Conservation (phyloP, 495 filamentous ascomycete species). For the Neurospora sp. region DNA sequence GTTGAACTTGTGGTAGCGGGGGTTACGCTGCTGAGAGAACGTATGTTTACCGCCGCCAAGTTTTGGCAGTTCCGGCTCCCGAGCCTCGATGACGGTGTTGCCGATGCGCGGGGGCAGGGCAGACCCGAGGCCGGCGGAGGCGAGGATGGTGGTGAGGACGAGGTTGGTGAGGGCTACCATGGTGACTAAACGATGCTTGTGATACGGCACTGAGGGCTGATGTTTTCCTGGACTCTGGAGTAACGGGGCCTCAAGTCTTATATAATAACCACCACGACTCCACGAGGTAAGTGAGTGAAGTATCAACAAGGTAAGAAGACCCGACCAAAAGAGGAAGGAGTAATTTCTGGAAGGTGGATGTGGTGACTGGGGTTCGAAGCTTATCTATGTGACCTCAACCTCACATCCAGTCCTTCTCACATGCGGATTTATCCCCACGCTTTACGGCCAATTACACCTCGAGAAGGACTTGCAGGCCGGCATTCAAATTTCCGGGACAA, state of each 20-base stretch:
- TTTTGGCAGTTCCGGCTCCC: background rate
- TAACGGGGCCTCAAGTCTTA: background rate
- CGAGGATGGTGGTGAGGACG: slow-evolving; percentile 11
- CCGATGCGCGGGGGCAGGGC: slow-evolving; percentile 24
- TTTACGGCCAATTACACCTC: background rate
- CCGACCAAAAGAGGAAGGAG: background rate
- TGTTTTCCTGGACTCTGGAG: background rate
- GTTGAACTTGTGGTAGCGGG: slow-evolving; percentile 30
- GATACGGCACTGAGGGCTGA: background rate
- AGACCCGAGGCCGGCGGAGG: slow-evolving; percentile 10
- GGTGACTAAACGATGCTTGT: background rate
- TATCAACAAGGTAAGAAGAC: background rate
- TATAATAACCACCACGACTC: background rate
- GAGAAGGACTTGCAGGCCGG: background rate
- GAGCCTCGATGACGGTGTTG: slow-evolving; percentile 8
- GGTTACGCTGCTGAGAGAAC: slow-evolving; percentile 43
- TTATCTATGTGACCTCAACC: background rate
- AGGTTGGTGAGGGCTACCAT: slow-evolving; percentile 13
- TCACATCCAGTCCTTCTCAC: background rate
- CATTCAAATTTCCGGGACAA: background rate
- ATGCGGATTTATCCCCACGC: background rate
- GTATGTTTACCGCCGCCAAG: slow-evolving; percentile 22
- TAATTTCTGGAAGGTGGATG: background rate
- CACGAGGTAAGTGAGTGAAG: background rate
- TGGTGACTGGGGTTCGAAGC: background rate